Base-by-base conservation (phyloP, 2,329 filamentous ascomycete genomes). In the Dactylonectria estremocensis region DNA sequence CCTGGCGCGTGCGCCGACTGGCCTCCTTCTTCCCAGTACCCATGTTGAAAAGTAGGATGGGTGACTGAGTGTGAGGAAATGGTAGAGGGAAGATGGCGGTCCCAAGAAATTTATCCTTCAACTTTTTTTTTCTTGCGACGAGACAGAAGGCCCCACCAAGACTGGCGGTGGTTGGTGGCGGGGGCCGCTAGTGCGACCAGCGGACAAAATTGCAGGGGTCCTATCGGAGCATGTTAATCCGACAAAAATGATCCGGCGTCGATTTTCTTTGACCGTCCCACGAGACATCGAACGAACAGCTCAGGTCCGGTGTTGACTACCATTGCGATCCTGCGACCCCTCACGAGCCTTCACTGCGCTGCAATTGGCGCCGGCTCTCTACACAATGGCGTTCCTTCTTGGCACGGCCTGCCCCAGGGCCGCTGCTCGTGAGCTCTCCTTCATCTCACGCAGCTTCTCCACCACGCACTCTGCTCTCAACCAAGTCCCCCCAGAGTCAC, bases 21-120 rank as follows among this genome's bases (percentile, higher is more conserved):
- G 90, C 91, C 84, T 98, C 95, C 83, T 98, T 98, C 88, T 98
- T 98, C 77, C 90, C 92, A 77, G 91, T 92, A 83, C 95, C 95
- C 95, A 97, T 97, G 66, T 72, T 78, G 74, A 77, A 62, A 66
- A 71, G 68, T 67, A 75, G 65, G 70, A 70, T 60, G 67, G 66
- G 73, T 61, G 65, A 65, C 64, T 68, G 64, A 73, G 57, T 59
- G 67, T 64, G 57, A 74, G 61, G 35, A 7, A 62, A 28, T 40
- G 61, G 33, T 53, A 57, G 64, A 73, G 61, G 69, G 60, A 71
- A 66, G 68, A 61, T 68, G 68, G 61, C 54, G 48, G 70, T 54
- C 64, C 68, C 66, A 70, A 68, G 71, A 76, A 77, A 77, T 74
- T 76, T 76, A 71, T 76, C 57, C 57, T 68, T 54, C 67, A 74